phyloP scores from a whole-genome alignment of 208 protist genomes.

The Trichomonas gallinae region DNA sequence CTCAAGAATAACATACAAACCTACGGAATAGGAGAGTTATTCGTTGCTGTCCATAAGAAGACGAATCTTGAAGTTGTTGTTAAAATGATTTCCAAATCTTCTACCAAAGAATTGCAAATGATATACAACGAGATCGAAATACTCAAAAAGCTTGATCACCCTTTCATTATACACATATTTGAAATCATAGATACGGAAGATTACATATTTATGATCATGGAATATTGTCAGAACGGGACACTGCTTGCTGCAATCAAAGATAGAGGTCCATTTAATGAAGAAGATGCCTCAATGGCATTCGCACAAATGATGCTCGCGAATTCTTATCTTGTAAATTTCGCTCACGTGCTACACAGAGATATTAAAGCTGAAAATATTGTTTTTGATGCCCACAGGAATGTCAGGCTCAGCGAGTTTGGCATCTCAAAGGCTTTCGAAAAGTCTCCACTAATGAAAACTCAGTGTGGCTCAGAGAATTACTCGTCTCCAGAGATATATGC shows the following conservation, averaged over 20 bases:
- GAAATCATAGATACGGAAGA: conserved; percentile 80
- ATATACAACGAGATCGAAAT: conserved; percentile 85
- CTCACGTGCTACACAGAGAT: conserved; percentile 80
- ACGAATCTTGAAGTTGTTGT: not conserved
- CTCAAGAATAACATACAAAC: not conserved
- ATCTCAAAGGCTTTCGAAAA: conserved; percentile 65
- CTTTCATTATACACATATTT: conserved; percentile 81
- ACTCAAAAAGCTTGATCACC: conserved; percentile 74
- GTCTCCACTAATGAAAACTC: conserved; percentile 59
- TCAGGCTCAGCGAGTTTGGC: conserved; percentile 60
- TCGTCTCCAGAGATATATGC: conserved; percentile 8
- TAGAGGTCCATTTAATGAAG: conserved; percentile 41
- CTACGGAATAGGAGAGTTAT: not conserved
- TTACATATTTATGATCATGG: conserved; percentile 89
- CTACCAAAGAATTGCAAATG: conserved; percentile 26
- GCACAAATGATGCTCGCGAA: not conserved
- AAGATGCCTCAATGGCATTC: not conserved
- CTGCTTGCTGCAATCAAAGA: conserved; percentile 79
- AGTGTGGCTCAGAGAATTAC: conserved; percentile 27
- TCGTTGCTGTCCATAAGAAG: not conserved
- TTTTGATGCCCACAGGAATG: not conserved
- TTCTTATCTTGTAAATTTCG: not conserved
- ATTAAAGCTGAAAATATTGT: conserved; percentile 73
- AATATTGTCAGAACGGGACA: conserved; percentile 72
- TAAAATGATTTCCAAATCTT: not conserved